These are phyloP conservation scores for Yamadazyma diospyri DNA, from an alignment of 1,139 yeast genomes.

Conservation along the genomic window DNA sequence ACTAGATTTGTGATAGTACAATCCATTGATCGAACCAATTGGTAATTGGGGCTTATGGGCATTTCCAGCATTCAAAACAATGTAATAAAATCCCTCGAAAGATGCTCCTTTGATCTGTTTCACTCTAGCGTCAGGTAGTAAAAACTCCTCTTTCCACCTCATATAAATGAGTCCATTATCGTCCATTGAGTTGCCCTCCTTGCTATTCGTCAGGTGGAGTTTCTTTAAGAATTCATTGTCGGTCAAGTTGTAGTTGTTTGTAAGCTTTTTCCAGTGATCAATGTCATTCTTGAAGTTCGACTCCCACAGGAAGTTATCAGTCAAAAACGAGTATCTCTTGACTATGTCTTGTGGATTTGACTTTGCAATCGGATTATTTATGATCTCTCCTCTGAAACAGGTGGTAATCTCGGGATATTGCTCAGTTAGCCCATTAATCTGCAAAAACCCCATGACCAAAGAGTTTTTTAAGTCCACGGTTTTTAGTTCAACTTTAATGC, in stretches of 20 bases:
- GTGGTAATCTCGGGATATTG: constrained; percentile 78
- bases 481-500: constrained; percentile 68
- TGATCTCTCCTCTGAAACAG: constrained; percentile 82
- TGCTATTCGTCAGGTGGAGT: constrained; percentile 25
- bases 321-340: constrained; percentile 32
- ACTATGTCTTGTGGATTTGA: constrained; percentile 15
- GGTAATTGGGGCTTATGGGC: constrained; percentile 12
- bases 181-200: constrained; percentile 18
- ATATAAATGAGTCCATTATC: constrained; percentile 57
- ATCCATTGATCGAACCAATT: constrained; percentile 67
- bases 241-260: constrained; percentile 31
- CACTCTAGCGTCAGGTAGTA: constrained; percentile 77
- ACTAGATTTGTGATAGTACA: constrained; percentile 74
- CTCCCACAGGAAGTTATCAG: constrained; percentile 52
- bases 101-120: constrained; percentile 75
- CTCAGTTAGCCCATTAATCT: constrained; percentile 76
- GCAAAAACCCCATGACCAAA: constrained; percentile 70
- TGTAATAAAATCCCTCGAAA: constrained; percentile 89
- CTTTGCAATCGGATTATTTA: constrained; percentile 48
- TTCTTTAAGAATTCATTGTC: constrained; percentile 26
- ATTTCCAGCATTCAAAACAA: constrained; percentile 72
- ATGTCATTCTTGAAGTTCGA: constrained; percentile 66
- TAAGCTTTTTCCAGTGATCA: constrained; percentile 83
- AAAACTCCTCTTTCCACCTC: constrained; percentile 93
- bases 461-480: constrained; percentile 63